Base-by-base conservation (phyloP, 2,329 filamentous ascomycete genomes). In the Elsinoe australis region DNA sequence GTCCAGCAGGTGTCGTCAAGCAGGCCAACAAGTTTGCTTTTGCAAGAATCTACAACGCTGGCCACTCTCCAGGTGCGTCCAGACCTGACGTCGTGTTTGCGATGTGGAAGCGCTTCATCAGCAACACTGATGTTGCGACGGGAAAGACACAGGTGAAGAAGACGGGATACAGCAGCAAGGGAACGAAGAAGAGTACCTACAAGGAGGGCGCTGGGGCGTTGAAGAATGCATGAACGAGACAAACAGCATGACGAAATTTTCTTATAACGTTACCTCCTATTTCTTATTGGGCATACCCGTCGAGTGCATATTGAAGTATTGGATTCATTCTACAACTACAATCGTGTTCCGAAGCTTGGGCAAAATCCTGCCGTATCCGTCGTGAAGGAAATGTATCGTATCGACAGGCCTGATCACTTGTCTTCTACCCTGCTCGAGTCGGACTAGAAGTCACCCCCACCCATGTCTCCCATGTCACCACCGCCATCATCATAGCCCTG, bases 81-180 rank as follows among this genome's bases (percentile, higher is more conserved):
- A 62, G 64, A 50, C 62, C 36, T 31, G 34, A 33, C 19, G 42
- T 34, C 8, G 3, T 38, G 5, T 33, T 12, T 22, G 14, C 19
- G 2, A 5, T 47, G 8, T 36, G 35, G 26, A 47, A 21, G 15
- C 14, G 44, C 5, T 22, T 32, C 44, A 29, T 48, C 3, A 14
- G 17, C 9, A 14, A 14, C 46, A 58, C 64, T 17, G 73, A 78
- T 48, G 64, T 80, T 47, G 71, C 71, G 17, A 74, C 71, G 2
- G 75, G 75, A 6, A 73, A 70, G 5, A 71, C 71, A 10, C 56
- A 58, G 33, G 47, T 55, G 22, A 29, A 26, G 22, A 55, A 57
- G 29, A 52, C 60, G 0, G 50, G 52, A 4, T 69, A 67, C 51
- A 57, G 57, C 52, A 66, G 63, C 0, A 52, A 56, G 3, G 67